A percentile compares a stretch with the other conserved stretches of the same genome.
phyloP scores from a whole-genome alignment of 345 rosid species.

The Populus pruinosa region DNA sequence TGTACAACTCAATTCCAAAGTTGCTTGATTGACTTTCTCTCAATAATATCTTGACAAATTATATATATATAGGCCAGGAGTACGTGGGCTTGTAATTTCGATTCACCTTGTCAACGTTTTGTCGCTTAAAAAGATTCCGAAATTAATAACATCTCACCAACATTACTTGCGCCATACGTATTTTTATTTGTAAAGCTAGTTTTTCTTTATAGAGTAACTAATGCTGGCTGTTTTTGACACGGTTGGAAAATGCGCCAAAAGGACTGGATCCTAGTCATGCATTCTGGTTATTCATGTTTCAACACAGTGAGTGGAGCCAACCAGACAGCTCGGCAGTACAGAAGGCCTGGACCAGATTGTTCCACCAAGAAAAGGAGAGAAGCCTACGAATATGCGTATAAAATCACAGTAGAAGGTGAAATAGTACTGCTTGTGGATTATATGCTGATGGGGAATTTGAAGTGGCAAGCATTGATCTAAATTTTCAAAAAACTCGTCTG shows the following conservation, averaged over 20 bases:
- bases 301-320: not conserved
- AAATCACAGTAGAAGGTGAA: not conserved
- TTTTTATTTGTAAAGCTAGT: not conserved
- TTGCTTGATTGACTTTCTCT: slow-evolving; percentile 7
- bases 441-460: not conserved
- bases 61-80: not conserved
- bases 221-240: not conserved
- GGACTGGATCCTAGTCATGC: not conserved
- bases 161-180: not conserved
- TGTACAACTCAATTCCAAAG: slow-evolving; percentile 14
- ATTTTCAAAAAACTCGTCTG: not conserved
- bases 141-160: not conserved
- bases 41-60: slow-evolving; percentile 11
- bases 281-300: not conserved
- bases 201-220: not conserved
- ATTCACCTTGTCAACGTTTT: slow-evolving; percentile 11
- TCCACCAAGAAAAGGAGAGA: slow-evolving; percentile 2
- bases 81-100: not conserved
- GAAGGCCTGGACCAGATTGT: not conserved
- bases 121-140: slow-evolving; percentile 2
- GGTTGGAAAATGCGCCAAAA: not conserved
- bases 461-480: not conserved
- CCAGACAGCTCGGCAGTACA: not conserved
- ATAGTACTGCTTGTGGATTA: not conserved
- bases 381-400: not conserved